phyloP scores from a whole-genome alignment of 139 green algal species.

The Coelastrella sp. region DNA sequence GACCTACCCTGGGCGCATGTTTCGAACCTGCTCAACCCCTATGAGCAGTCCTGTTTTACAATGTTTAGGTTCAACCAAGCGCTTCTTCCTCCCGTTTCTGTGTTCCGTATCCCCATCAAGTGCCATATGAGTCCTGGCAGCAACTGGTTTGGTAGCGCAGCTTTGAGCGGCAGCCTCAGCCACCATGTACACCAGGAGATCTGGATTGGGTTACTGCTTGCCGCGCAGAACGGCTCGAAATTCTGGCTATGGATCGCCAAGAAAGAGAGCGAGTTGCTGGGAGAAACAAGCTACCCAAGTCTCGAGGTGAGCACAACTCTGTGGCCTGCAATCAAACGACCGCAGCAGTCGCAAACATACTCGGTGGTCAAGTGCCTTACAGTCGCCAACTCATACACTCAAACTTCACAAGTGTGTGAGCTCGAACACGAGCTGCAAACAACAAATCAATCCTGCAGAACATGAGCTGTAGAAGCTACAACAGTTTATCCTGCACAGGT shows the following conservation, averaged over 20 bases:
- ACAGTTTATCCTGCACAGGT: too few species aligned
- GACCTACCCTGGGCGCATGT: too few species aligned
- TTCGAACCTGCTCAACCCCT: background rate
- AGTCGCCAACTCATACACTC: background rate
- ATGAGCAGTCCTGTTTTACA: background rate
- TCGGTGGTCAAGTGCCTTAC: background rate
- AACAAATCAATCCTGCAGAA: too few species aligned
- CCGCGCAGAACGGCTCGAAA: background rate
- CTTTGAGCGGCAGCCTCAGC: background rate
- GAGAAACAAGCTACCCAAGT: background rate
- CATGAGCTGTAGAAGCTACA: too few species aligned
- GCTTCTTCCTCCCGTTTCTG: background rate
- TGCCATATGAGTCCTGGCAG: background rate
- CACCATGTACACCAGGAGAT: background rate
- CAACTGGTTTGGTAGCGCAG: background rate
- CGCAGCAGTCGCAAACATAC: too few species aligned
- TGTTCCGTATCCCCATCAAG: background rate
- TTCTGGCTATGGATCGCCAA: slow-evolving; percentile 7
- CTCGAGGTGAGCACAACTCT: background rate
- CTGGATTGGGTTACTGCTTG: background rate
- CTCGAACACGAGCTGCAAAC: too few species aligned
- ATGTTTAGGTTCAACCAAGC: background rate
- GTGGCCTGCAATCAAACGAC: background rate
- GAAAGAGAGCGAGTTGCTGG: background rate
- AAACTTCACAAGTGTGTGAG: too few species aligned